phyloP scores from a whole-genome alignment of 371 early-diverging fungal genomes.

The Dentiscutata heterogama region DNA sequence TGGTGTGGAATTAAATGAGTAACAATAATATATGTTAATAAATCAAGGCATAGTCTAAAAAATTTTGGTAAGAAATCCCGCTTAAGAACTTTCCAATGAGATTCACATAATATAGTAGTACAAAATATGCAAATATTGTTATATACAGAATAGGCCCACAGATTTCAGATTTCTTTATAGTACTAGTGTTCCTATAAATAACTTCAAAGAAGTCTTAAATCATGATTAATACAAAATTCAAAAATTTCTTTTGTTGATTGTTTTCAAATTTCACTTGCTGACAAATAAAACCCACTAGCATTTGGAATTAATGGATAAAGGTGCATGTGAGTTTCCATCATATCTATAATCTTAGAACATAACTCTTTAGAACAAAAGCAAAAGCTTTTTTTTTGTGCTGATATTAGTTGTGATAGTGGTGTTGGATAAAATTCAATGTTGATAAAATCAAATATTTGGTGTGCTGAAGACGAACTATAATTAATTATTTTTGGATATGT shows the following conservation, averaged over 20 bases:
- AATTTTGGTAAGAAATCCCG: constrained; percentile 3
- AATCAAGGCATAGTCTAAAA: neutral
- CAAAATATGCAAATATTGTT: neutral
- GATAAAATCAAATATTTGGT: neutral
- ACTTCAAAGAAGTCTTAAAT: neutral
- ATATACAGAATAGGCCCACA: neutral
- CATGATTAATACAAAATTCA: neutral
- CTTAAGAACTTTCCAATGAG: neutral
- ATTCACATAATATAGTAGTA: neutral
- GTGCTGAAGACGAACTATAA: neutral
- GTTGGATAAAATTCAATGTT: neutral
- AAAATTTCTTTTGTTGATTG: neutral
- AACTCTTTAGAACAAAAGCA: neutral
- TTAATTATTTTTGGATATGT: neutral
- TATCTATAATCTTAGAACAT: neutral
- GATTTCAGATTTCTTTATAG: neutral
- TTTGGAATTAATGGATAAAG: neutral
- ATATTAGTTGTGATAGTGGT: neutral
- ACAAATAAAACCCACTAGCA: neutral
- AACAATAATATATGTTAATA: neutral
- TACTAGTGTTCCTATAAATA: neutral
- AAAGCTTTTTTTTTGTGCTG: neutral
- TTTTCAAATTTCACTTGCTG: neutral
- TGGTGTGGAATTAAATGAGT: neutral
- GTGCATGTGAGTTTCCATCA: neutral